Percentiles rank a stretch among this genome's conserved stretches.
phyloP scores from a whole-genome alignment of 108 stramenopile species.

The Chaetoceros tenuissimus region DNA sequence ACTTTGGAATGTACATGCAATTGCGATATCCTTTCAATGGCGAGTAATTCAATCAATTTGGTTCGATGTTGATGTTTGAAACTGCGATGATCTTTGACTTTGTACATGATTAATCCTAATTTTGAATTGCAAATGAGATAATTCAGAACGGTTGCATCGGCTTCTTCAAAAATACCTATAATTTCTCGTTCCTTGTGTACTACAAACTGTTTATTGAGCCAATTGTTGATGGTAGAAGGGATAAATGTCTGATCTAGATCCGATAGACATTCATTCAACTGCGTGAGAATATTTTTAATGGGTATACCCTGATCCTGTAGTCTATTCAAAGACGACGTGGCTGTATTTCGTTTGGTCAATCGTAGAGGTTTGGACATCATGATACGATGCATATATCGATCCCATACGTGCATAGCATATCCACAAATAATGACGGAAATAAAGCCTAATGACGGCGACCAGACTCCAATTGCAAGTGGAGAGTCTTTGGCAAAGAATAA shows the following conservation, averaged over 20 bases:
- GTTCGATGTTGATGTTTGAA: slow-evolving; percentile 80
- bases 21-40: slow-evolving; percentile 72
- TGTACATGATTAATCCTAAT: slow-evolving; percentile 91
- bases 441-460: slow-evolving; percentile 55
- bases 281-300: slow-evolving; percentile 55
- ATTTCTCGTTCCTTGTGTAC: slow-evolving; percentile 86
- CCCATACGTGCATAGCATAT: slow-evolving; percentile 82
- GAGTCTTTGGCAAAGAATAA: slow-evolving; percentile 81
- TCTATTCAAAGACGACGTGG: slow-evolving; percentile 33
- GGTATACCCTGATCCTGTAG: slow-evolving; percentile 41
- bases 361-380: slow-evolving; percentile 39
- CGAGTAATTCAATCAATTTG: slow-evolving; percentile 77
- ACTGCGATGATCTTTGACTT: slow-evolving; percentile 90
- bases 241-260: slow-evolving; percentile 85
- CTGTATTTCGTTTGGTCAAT: slow-evolving; percentile 7
- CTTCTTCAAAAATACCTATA: slow-evolving; percentile 85
- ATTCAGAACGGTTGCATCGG: slow-evolving; percentile 87
- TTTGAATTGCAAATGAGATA: slow-evolving; percentile 85
- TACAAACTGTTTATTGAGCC: slow-evolving; percentile 76
- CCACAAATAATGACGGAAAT: slow-evolving; percentile 52
- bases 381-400: slow-evolving; percentile 69
- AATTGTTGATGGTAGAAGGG: slow-evolving; percentile 87
- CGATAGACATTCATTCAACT: slow-evolving; percentile 62
- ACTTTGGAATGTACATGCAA: slow-evolving; percentile 70
- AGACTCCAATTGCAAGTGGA: slow-evolving; percentile 60